Conservation (phyloP, 441 rosid genomes). For the Jatropha podagrica region DNA sequence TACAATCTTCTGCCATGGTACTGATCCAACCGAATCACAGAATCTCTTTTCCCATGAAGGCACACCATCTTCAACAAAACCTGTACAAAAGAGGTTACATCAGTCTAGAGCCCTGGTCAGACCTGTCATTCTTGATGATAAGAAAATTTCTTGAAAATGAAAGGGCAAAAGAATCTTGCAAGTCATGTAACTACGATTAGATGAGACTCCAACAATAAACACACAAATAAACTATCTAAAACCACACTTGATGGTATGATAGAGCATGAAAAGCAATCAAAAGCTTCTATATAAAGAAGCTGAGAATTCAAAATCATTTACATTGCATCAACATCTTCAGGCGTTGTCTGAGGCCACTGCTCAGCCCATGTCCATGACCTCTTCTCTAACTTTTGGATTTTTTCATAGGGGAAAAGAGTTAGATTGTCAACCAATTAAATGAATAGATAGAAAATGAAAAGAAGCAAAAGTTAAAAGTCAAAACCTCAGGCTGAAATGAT, state of each 20-base stretch:
- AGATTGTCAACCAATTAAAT: not conserved
- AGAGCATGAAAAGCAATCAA: not conserved
- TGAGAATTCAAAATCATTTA: not conserved
- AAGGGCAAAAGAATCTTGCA: not conserved
- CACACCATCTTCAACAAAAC: slow-evolving; percentile 55
- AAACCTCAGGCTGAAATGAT: not conserved
- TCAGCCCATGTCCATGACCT: not conserved
- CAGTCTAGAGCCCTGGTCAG: not conserved
- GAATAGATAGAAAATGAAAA: not conserved
- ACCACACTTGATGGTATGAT: not conserved
- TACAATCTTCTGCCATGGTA: slow-evolving; percentile 78
- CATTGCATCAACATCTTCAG: not conserved
- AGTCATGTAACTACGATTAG: not conserved
- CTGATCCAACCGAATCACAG: slow-evolving; percentile 63
- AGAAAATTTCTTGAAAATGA: not conserved
- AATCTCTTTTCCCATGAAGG: slow-evolving; percentile 87
- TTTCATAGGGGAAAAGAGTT: not conserved
- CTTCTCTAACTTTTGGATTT: not conserved
- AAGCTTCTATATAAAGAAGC: not conserved
- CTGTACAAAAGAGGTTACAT: slow-evolving; percentile 20
- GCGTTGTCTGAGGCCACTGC: not conserved
- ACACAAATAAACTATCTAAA: not conserved
- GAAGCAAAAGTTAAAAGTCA: not conserved
- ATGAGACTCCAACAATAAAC: not conserved
- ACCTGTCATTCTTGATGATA: not conserved